Evolutionary conservation across 495 filamentous ascomycete species (phyloP).

Genomic region (Penicillium salamii): DNA sequence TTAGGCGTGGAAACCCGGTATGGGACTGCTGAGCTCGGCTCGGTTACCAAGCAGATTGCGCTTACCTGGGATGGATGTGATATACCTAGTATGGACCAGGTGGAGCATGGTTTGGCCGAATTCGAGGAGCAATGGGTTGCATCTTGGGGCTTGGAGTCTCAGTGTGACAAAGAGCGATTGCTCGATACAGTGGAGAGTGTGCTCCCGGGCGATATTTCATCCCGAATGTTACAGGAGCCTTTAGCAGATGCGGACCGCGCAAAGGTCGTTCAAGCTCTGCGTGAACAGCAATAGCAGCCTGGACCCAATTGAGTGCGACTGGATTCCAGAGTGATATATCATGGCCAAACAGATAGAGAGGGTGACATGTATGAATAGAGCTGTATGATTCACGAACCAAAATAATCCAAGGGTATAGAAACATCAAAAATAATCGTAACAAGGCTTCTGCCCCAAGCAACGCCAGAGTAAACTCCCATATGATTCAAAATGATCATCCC

Average conservation of each 20-base stretch:
- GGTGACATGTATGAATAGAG: not conserved
- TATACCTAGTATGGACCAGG: constrained; percentile 36
- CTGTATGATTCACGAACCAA: constrained; percentile 9
- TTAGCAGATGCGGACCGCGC: constrained; percentile 25
- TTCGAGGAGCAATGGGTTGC: constrained; percentile 32
- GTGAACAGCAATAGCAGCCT: constrained; percentile 1
- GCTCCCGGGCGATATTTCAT: constrained; percentile 24
- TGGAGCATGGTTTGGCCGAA: constrained; percentile 27
- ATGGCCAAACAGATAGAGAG: too few species aligned
- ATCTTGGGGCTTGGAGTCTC: constrained; percentile 25
- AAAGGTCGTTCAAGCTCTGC: constrained; percentile 21
- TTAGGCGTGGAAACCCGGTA: constrained; percentile 61
- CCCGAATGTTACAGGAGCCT: constrained; percentile 4
- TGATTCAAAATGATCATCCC: constrained; percentile 19
- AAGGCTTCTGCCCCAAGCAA: constrained; percentile 14
- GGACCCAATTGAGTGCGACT: not conserved
- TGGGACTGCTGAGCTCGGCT: constrained; percentile 13
- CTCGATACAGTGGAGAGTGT: constrained; percentile 32
- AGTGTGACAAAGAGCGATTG: constrained; percentile 22
- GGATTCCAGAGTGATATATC: not conserved
- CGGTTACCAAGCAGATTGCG: constrained; percentile 33
- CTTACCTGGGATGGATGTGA: constrained; percentile 60
- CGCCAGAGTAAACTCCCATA: constrained; percentile 9
- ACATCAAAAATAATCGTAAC: constrained; percentile 13
- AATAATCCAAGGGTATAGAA: constrained; percentile 25